These are phyloP conservation scores for Davidsoniella eucalypti DNA, from an alignment of 2,329 filamentous ascomycete species.

Conservation along the genomic window DNA sequence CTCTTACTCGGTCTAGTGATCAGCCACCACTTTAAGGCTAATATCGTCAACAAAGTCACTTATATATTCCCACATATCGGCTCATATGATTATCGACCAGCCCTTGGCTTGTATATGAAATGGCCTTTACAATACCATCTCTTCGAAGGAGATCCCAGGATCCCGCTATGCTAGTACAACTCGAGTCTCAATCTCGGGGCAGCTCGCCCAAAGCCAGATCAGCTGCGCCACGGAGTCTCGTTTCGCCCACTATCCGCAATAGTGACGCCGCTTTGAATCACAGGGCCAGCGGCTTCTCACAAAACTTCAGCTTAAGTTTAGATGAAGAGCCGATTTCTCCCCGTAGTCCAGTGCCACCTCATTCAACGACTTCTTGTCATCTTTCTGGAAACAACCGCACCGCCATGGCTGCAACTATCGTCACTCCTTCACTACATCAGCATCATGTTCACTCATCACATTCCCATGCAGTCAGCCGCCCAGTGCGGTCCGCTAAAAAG, in stretches of 20 bases:
- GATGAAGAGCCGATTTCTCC: not conserved
- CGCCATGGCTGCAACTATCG: not conserved
- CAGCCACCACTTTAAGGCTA: too few relatives aligned
- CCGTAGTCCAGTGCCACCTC: not conserved
- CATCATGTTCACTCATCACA: too few relatives aligned
- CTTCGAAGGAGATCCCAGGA: not conserved
- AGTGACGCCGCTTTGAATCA: not conserved
- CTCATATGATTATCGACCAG: too few relatives aligned
- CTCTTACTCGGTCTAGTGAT: not conserved
- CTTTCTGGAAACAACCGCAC: not conserved
- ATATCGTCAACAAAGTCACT: too few relatives aligned
- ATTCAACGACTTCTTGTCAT: not conserved
- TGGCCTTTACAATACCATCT: not conserved
- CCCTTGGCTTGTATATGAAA: not conserved
- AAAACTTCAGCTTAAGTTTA: not conserved
- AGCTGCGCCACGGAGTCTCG: not conserved
- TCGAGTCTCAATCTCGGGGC: too few relatives aligned
- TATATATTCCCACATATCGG: too few relatives aligned
- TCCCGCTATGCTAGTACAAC: not conserved
- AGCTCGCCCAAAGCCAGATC: too few relatives aligned
- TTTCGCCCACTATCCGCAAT: not conserved
- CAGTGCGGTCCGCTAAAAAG: not conserved
- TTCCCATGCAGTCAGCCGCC: not conserved
- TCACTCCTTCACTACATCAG: not conserved
- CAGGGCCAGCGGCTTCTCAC: not conserved